Evolutionary conservation across 2,329 filamentous ascomycete genomes (phyloP).

Genomic region (Bipolaris zeicola): DNA sequence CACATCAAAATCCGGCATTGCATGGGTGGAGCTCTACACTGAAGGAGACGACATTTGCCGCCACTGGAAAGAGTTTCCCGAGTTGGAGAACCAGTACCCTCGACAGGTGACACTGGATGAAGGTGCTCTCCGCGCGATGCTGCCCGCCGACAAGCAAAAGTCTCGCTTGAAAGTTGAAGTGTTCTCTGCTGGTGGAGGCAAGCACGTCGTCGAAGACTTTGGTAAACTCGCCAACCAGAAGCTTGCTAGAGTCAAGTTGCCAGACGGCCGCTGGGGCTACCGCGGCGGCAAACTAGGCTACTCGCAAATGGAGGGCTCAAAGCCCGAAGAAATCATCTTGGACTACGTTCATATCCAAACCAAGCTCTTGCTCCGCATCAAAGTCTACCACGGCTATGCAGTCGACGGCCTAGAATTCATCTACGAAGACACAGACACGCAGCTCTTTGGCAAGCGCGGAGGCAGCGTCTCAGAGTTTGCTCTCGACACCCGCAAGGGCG

Average conservation of each 20-base stretch:
- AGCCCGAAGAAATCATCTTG: constrained; percentile 75
- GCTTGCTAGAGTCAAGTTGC: constrained; percentile 73
- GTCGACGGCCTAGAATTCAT: constrained; percentile 89
- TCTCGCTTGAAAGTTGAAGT: constrained; percentile 72
- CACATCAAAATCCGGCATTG: constrained; percentile 79
- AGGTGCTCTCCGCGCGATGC: constrained; percentile 69
- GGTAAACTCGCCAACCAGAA: constrained; percentile 68
- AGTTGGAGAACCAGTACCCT: constrained; percentile 64
- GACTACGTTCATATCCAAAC: constrained; percentile 67
- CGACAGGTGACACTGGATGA: constrained; percentile 78
- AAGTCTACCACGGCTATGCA: constrained; percentile 76
- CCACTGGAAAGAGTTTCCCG: constrained; percentile 79
- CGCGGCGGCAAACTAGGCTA: constrained; percentile 75
- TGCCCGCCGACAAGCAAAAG: constrained; percentile 76
- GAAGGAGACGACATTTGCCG: constrained; percentile 83
- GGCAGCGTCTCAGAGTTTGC: constrained; percentile 75
- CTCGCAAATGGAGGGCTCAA: constrained; percentile 71
- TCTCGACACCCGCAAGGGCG: constrained; percentile 81
- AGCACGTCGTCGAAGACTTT: constrained; percentile 78
- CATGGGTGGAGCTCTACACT: constrained; percentile 80
- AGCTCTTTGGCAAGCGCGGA: constrained; percentile 83
- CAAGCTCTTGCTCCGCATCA: constrained; percentile 75
- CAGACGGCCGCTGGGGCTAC: constrained; percentile 75
- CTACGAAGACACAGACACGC: constrained; percentile 83
- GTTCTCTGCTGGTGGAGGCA: constrained; percentile 76